phyloP scores from a whole-genome alignment of 371 early-diverging fungal species.

The Syncephalastrum sp. region DNA sequence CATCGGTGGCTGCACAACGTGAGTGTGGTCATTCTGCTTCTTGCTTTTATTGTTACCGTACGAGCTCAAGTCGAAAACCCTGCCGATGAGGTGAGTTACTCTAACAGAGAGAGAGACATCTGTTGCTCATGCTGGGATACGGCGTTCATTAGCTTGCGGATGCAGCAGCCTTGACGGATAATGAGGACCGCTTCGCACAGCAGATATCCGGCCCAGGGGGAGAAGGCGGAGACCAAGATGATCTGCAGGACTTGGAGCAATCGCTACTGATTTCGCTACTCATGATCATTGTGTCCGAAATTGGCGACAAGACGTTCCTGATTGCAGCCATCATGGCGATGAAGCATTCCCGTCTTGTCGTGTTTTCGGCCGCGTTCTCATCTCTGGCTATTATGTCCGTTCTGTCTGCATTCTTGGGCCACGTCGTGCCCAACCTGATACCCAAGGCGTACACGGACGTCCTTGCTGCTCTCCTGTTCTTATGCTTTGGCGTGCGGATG shows the following conservation, averaged over 20 bases:
- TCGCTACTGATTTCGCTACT: slow-evolving; percentile 61
- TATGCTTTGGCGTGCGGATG: slow-evolving; percentile 92
- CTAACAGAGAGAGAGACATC: too few species aligned
- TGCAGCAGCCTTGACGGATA: too few species aligned
- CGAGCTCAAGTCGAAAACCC: too few species aligned
- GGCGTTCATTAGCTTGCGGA: too few species aligned
- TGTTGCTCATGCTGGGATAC: too few species aligned
- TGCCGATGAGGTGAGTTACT: too few species aligned
- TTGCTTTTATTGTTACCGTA: too few species aligned
- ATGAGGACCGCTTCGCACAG: too few species aligned
- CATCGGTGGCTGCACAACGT: too few species aligned
- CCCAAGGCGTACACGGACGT: slow-evolving; percentile 84
- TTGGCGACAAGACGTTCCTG: slow-evolving; percentile 97
- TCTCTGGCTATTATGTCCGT: slow-evolving; percentile 93
- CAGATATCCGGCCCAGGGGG: too few species aligned
- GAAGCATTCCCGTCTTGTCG: slow-evolving; percentile 82
- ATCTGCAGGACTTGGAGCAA: slow-evolving; percentile 18
- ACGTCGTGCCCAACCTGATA: slow-evolving; percentile 83
- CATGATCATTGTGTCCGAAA: slow-evolving; percentile 92
- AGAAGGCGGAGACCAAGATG: neutral
- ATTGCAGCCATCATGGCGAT: slow-evolving; percentile 97
- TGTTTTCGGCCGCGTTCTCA: slow-evolving; percentile 85
- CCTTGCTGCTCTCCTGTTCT: slow-evolving; percentile 79
- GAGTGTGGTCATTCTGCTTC: too few species aligned
- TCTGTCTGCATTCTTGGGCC: slow-evolving; percentile 90